These are phyloP conservation scores for Nannochloropsis gaditana DNA, from an alignment of 108 stramenopile species.

Conservation along the genomic window DNA sequence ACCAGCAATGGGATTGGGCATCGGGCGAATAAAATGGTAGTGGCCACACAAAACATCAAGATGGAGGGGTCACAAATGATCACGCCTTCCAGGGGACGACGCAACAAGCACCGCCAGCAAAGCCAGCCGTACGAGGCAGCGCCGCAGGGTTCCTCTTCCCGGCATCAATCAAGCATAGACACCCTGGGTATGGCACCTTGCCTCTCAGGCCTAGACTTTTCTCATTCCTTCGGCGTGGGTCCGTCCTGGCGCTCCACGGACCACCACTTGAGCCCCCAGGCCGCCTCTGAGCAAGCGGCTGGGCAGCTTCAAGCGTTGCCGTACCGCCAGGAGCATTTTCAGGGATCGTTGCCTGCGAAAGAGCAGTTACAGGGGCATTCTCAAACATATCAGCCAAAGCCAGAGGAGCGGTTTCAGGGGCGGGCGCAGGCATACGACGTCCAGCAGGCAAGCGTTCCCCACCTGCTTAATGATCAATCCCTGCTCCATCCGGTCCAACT, in stretches of 20 bases:
- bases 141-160: neutral
- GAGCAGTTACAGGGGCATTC: too few species aligned
- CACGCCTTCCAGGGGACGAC: neutral
- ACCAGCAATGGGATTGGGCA: neutral
- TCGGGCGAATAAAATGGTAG: neutral
- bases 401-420: too few species aligned
- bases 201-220: neutral
- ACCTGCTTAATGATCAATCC: neutral
- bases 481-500: neutral
- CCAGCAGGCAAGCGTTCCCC: neutral
- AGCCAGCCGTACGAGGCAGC: neutral
- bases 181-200: neutral
- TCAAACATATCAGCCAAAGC: too few species aligned
- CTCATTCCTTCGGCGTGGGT: neutral
- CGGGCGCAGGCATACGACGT: too few species aligned
- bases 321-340: too few species aligned
- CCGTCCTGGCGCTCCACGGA: neutral
- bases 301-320: too few species aligned
- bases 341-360: too few species aligned
- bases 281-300: too few species aligned
- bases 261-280: neutral
- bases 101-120: neutral
- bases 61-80: neutral
- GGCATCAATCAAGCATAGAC: neutral
- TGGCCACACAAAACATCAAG: neutral